Conservation (phyloP, 352 stramenopile genomes). For the Globisporangium perplexum region DNA sequence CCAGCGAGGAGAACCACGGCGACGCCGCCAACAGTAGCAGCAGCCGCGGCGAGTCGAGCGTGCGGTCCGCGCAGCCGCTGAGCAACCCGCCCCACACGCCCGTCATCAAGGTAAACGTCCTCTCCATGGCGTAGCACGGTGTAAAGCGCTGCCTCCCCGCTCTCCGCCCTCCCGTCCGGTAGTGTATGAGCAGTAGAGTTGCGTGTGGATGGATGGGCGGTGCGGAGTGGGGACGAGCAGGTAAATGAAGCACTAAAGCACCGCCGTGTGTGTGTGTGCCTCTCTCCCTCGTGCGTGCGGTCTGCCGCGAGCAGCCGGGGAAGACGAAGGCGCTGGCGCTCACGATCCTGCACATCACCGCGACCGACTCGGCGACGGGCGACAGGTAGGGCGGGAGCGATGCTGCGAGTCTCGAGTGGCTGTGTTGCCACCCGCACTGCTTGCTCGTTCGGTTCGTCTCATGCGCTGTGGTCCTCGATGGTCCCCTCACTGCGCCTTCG, state of each 20-base stretch:
- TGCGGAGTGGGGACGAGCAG: not conserved
- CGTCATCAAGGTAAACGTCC: conserved; percentile 27
- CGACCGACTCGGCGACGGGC: conserved; percentile 17
- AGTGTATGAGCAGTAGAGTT: not conserved
- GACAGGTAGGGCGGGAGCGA: conserved; percentile 35
- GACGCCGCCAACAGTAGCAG: conserved; percentile 2
- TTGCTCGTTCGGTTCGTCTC: not conserved
- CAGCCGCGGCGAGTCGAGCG: conserved; percentile 9
- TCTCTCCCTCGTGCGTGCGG: not conserved
- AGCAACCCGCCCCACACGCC: conserved; percentile 14
- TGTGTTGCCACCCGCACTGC: too few relatives aligned
- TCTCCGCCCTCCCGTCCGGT: not conserved
- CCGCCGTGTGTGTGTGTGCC: not conserved
- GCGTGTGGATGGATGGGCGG: not conserved
- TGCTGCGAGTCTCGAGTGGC: too few relatives aligned
- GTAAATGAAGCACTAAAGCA: conserved; percentile 2
- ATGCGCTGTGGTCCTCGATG: not conserved
- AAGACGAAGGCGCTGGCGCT: conserved; percentile 15
- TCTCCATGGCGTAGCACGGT: conserved; percentile 12
- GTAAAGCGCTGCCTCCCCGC: not conserved
- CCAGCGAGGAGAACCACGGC: conserved; percentile 14
- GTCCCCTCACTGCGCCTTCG: not conserved
- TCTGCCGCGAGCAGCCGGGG: conserved; percentile 2
- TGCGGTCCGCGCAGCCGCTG: conserved; percentile 19
- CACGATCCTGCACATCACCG: conserved; percentile 29